Base-by-base conservation (phyloP, 495 filamentous ascomycete species). In the Acidiella bohemica region DNA sequence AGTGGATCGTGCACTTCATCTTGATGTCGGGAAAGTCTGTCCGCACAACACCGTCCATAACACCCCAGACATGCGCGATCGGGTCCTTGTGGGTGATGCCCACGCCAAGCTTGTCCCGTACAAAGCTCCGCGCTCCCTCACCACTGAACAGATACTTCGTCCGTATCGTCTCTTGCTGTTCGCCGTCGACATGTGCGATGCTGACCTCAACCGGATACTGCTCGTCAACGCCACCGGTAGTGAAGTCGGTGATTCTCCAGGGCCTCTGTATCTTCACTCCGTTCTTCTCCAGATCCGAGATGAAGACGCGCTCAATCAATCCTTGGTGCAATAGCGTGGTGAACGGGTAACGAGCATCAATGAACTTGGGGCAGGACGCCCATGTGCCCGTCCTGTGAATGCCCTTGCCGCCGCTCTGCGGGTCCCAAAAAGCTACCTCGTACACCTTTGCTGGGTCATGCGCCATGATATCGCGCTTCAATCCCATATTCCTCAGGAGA, bases 1-100 rank as follows among this genome's bases (percentile, higher is more conserved):
- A 64, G 42, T 64, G 73, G 39, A 77, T 72, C 1, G 80, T 92
- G 61, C 84, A 92, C 72, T 93, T 93, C 68, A 86, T 88, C 84
- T 66, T 68, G 55, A 68, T 65, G 46, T 68, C 65, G 11, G 61
- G 61, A 34, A 64, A 64, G 44, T 64, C 44, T 8, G 61, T 64
- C 31, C 59, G 49, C 20, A 64, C 61, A 30, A 64, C 61, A 28
- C 61, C 61, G 39, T 64, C 61, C 61, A 64, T 64, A 9, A 64
- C 61, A 40, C 61, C 61, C 61, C 61, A 64, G 0, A 64, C 61
- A 54, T 75, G 67, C 19, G 68, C 63, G 36, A 79, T 74, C 13
- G 72, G 75, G 46, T 78, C 73, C 58, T 75, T 76, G 59, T 77
- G 69, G 33, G 57, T 67, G 37, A 79, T 70, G 52, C 68, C 55